Evolutionary conservation across 176 grass and related monocot species (phyloP).

Genomic region (Carex cristatella): DNA sequence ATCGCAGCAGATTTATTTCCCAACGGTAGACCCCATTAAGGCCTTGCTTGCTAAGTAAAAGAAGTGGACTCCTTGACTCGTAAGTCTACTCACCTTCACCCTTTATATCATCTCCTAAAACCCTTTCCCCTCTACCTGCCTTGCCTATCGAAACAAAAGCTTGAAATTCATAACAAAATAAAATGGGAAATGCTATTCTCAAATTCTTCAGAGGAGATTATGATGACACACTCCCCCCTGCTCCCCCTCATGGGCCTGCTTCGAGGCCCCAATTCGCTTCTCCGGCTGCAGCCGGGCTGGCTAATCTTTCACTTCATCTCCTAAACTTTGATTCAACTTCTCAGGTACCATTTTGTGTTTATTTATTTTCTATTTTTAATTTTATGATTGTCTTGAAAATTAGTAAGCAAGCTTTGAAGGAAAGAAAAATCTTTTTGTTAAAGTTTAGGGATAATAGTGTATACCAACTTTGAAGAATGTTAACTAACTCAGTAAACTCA

Average conservation of each 20-base stretch:
- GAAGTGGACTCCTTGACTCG: too few relatives aligned
- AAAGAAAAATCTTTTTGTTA: too few relatives aligned
- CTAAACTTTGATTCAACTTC: background rate
- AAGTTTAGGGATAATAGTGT: too few relatives aligned
- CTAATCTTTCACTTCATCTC: background rate
- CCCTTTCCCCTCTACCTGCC: background rate
- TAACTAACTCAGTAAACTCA: background rate
- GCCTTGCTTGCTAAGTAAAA: too few relatives aligned
- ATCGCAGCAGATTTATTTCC: too few relatives aligned
- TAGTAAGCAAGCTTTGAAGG: too few relatives aligned
- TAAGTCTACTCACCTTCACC: background rate
- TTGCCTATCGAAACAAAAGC: background rate
- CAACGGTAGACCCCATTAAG: too few relatives aligned
- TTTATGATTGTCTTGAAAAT: too few relatives aligned
- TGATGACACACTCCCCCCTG: background rate
- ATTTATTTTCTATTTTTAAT: background rate
- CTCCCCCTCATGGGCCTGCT: background rate
- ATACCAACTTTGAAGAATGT: background rate
- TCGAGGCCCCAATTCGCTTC: background rate
- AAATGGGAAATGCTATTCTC: conserved; percentile 26
- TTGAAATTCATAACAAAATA: background rate
- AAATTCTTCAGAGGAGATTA: background rate
- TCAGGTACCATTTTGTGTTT: background rate
- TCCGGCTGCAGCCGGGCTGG: background rate
- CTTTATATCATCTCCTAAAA: background rate